A percentile compares a stretch with the other conserved stretches of the same genome.
Conservation (phyloP, 805 yeast genomes). For the Yarrowia osloensis region DNA sequence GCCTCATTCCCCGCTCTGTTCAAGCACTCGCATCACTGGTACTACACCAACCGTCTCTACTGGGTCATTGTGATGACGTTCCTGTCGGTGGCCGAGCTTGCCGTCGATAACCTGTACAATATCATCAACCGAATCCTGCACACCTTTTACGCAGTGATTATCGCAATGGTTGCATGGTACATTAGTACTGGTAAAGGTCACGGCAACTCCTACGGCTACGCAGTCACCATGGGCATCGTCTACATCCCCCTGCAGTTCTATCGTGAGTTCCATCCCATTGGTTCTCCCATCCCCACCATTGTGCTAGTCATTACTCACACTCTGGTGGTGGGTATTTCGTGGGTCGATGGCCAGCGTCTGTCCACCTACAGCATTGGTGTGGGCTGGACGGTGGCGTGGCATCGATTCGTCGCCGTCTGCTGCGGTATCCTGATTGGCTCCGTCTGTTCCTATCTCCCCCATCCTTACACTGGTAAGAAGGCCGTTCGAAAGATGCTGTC, state of each 20-base stretch:
- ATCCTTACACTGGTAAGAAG: conserved; percentile 41
- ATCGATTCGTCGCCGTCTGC: conserved; percentile 42
- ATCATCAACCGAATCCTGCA: conserved; percentile 37
- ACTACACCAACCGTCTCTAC: conserved; percentile 36
- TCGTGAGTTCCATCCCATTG: conserved; percentile 40
- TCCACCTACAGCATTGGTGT: conserved; percentile 35
- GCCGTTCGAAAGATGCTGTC: conserved; percentile 41
- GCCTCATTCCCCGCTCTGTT: conserved; percentile 39
- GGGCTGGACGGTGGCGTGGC: conserved; percentile 43
- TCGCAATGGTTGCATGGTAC: conserved; percentile 44
- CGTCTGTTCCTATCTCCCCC: conserved; percentile 41
- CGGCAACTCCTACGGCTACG: conserved; percentile 43
- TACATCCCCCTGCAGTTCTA: conserved; percentile 36
- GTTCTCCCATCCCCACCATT: conserved; percentile 40
- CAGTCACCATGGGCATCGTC: conserved; percentile 35
- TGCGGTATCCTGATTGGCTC: conserved; percentile 41
- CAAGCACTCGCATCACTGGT: conserved; percentile 37
- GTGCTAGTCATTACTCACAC: conserved; percentile 39
- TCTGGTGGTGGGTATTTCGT: conserved; percentile 43
- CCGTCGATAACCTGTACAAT: conserved; percentile 42
- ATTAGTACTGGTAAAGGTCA: conserved; percentile 42
- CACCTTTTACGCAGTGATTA: conserved; percentile 40
- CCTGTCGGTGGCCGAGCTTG: conserved; percentile 39
- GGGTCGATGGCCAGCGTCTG: conserved; percentile 38
- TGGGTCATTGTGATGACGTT: conserved; percentile 43